A percentile compares a stretch with the other conserved stretches of the same genome.
Conservation (phyloP, 2,329 filamentous ascomycete genomes). For the Delphinella strobiligena region DNA sequence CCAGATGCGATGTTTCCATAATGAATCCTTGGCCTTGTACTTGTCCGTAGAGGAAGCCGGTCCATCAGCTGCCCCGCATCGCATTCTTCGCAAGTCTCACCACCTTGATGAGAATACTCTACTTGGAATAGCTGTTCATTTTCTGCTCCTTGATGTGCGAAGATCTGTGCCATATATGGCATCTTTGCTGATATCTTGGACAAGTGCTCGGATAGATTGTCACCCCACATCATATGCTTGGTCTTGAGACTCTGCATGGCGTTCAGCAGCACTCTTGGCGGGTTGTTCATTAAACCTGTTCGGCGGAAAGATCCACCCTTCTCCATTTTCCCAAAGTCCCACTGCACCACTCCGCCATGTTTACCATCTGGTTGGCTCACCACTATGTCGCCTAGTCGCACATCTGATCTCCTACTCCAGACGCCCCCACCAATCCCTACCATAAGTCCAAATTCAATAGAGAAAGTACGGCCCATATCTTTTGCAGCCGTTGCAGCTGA, state of each 20-base stretch:
- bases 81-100: too few relatives aligned
- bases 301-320: too few relatives aligned
- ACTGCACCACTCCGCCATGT: slow-evolving; percentile 16
- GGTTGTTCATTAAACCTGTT: slow-evolving; percentile 2
- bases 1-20: slow-evolving; percentile 12
- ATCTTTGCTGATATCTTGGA: too few relatives aligned
- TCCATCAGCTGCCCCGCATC: too few relatives aligned
- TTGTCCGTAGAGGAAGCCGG: background rate
- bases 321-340: slow-evolving; percentile 15
- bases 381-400: slow-evolving; percentile 17
- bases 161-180: too few relatives aligned
- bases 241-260: background rate
- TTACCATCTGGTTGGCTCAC: slow-evolving; percentile 12
- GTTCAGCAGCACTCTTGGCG: slow-evolving; percentile 1
- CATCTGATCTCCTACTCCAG: slow-evolving; percentile 9
- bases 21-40: slow-evolving; percentile 5
- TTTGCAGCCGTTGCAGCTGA: slow-evolving; percentile 11
- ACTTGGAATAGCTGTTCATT: too few relatives aligned
- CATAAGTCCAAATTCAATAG: slow-evolving; percentile 9
- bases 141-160: background rate
- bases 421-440: slow-evolving; percentile 15
- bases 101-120: too few relatives aligned
- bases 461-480: slow-evolving; percentile 11
- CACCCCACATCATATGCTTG: background rate
- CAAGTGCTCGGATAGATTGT: background rate